These are phyloP conservation scores for Helianthus annuus DNA, from an alignment of 129 eudicot species.

Conservation along the genomic window HanXRQr2.0-SUNRISE NC_035442.2:10368877-10369376, in stretches of 20 bases:
- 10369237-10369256: constrained; percentile 76
- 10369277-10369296: constrained; percentile 48
- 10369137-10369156: not conserved
- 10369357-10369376: constrained; percentile 58
- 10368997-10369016: no score
- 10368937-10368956: no score
- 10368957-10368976: no score
- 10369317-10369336: constrained; percentile 34
- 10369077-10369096: constrained; percentile 51
- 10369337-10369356: constrained; percentile 17
- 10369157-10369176: not conserved
- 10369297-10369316: constrained; percentile 56
- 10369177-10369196: constrained; percentile 31
- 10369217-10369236: constrained; percentile 54
- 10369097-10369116: constrained; percentile 33
- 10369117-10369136: not conserved
- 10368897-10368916: no score
- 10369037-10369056: constrained; percentile 7
- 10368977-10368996: no score
- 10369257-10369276: constrained; percentile 50
- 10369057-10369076: constrained; percentile 54
- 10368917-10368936: no score
- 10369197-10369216: constrained; percentile 56
- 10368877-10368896: no score
- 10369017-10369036: constrained; percentile 3